phyloP scores from a whole-genome alignment of 2,329 filamentous ascomycete genomes.

The Cryoendolithus antarcticus region DNA sequence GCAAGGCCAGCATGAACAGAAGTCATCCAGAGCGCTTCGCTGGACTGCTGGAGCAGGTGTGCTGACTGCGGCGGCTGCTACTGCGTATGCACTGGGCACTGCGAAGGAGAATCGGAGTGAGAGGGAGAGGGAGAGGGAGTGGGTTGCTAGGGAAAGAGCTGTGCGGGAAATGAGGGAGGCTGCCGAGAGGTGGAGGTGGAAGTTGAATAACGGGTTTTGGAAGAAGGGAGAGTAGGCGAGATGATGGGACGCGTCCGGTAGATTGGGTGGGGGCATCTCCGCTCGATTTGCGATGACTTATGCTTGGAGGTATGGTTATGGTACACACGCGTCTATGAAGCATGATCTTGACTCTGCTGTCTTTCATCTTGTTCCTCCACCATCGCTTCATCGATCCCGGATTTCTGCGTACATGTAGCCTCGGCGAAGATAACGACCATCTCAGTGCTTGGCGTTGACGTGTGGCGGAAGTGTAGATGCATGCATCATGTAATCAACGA shows the following conservation, averaged over 20 bases:
- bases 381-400: too few species aligned
- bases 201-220: conserved; percentile 3
- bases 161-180: not conserved
- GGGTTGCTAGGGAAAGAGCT: conserved; percentile 1
- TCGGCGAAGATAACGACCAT: too few species aligned
- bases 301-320: too few species aligned
- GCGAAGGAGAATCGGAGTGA: conserved; percentile 22
- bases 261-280: too few species aligned
- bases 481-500: too few species aligned
- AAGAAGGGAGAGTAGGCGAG: not conserved
- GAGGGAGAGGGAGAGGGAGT: conserved; percentile 10
- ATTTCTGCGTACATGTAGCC: too few species aligned
- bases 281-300: too few species aligned
- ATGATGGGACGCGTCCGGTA: not conserved
- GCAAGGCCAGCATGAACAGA: conserved; percentile 6
- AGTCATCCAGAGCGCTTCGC: conserved; percentile 10
- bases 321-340: too few species aligned
- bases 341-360: too few species aligned
- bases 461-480: too few species aligned
- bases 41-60: conserved; percentile 44
- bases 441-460: too few species aligned
- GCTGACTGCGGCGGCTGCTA: conserved; percentile 44
- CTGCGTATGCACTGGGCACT: conserved; percentile 44
- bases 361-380: too few species aligned
- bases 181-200: not conserved